These are phyloP conservation scores for Tetrapisispora nanseiensis DNA, from an alignment of 805 yeast genomes.

Conservation along the genomic window DNA sequence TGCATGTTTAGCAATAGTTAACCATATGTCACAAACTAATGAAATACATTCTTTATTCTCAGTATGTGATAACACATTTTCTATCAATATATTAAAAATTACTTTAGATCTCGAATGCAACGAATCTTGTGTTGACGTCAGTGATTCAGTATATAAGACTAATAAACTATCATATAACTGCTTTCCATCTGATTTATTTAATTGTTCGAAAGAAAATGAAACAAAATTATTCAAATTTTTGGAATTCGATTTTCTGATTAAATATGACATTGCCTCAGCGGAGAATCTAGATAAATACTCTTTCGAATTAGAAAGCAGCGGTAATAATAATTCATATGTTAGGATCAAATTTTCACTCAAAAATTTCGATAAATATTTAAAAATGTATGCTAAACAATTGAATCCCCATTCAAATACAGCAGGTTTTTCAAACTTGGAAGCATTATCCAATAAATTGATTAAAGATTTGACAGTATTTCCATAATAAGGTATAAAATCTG, in stretches of 20 bases:
- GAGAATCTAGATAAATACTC: conserved; percentile 69
- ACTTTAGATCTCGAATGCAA: conserved; percentile 62
- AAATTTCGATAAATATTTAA: conserved; percentile 70
- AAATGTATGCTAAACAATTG: conserved; percentile 75
- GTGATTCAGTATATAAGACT: conserved; percentile 58
- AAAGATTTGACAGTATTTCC: conserved; percentile 41
- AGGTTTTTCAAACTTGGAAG: conserved; percentile 43
- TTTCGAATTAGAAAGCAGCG: conserved; percentile 50
- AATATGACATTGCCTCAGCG: conserved; percentile 81
- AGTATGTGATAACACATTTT: conserved; percentile 16
- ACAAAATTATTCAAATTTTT: conserved; percentile 41
- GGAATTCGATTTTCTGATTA: conserved; percentile 57
- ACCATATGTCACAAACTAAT: conserved; percentile 48
- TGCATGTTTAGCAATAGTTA: conserved; percentile 46
- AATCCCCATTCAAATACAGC: conserved; percentile 73
- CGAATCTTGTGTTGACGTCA: conserved; percentile 59
- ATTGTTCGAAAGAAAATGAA: conserved; percentile 32
- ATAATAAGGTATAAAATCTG: conserved; percentile 75
- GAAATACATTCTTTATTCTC: conserved; percentile 23
- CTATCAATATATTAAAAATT: conserved; percentile 39
- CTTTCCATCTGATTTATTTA: conserved; percentile 30
- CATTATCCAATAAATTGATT: conserved; percentile 34
- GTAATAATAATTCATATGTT: conserved; percentile 56
- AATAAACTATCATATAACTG: conserved; percentile 49
- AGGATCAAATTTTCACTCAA: conserved; percentile 54